phyloP scores from a whole-genome alignment of 495 filamentous ascomycete genomes.

The Penicillium dipodomyicola region DNA sequence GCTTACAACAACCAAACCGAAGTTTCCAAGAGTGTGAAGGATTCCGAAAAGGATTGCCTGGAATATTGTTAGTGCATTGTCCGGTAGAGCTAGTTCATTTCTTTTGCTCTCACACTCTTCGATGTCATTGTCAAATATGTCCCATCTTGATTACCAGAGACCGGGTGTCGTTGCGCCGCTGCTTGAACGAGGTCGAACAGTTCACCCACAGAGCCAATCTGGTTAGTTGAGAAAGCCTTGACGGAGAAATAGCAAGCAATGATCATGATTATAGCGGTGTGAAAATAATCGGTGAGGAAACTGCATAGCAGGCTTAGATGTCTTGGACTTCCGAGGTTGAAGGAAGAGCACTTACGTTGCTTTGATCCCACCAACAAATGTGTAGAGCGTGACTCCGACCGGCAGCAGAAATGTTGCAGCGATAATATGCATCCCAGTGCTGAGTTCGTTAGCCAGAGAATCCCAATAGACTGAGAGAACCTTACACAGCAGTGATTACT shows the following conservation, averaged over 20 bases:
- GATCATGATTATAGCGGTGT: conserved; percentile 46
- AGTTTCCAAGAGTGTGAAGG: conserved; percentile 42
- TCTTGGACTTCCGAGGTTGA: not conserved
- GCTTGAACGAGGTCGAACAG: conserved; percentile 48
- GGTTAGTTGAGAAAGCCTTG: conserved; percentile 40
- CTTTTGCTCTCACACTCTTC: conserved; percentile 33
- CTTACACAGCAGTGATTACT: conserved; percentile 38
- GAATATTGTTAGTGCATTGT: not conserved
- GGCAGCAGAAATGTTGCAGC: conserved; percentile 45
- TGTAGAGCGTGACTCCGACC: conserved; percentile 44
- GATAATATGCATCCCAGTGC: conserved; percentile 47
- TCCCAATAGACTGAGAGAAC: not conserved
- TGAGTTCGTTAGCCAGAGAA: conserved; percentile 6
- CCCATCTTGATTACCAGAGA: conserved; percentile 46
- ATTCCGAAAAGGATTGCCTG: conserved; percentile 46
- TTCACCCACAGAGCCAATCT: conserved; percentile 41
- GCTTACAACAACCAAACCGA: conserved; percentile 42
- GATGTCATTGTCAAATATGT: conserved; percentile 52
- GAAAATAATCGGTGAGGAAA: conserved; percentile 48
- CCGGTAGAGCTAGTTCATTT: not conserved
- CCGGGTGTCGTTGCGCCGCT: conserved; percentile 40
- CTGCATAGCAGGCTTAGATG: conserved; percentile 15
- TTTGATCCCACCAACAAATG: conserved; percentile 48
- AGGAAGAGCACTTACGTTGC: conserved; percentile 35
- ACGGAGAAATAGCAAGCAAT: conserved; percentile 49